These are phyloP conservation scores for Euptelea pleiosperma DNA, from an alignment of 164 flowering plant genomes.

Conservation along the genomic window DNA sequence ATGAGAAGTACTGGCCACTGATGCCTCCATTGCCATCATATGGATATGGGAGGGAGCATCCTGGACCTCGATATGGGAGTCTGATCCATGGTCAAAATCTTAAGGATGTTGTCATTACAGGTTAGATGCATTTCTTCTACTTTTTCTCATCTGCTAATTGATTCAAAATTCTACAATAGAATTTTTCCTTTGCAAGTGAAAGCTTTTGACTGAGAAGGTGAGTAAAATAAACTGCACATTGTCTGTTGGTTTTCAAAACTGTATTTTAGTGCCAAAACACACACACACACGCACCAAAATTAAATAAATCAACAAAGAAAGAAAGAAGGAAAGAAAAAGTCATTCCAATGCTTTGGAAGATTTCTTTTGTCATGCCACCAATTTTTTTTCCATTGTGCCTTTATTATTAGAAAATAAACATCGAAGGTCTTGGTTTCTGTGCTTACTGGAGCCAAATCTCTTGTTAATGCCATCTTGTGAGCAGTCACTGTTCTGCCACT, in stretches of 20 bases:
- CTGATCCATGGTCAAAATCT: conserved; percentile 98
- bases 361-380: background rate
- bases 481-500: too few species aligned
- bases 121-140: conserved; percentile 33
- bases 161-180: background rate
- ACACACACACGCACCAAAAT: too few species aligned
- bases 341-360: too few species aligned
- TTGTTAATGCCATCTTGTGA: background rate
- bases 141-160: background rate
- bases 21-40: conserved; percentile 99
- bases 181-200: background rate
- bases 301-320: too few species aligned
- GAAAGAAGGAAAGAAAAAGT: too few species aligned
- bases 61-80: conserved; percentile 95
- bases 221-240: background rate
- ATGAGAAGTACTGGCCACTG: conserved; percentile 87
- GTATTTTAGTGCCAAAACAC: background rate
- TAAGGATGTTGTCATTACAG: conserved; percentile 88
- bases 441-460: background rate
- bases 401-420: background rate
- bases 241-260: background rate
- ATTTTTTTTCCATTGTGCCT: background rate
- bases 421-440: background rate
- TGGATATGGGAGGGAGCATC: conserved; percentile 95
- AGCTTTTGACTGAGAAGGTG: background rate